Base-by-base conservation (phyloP, 1,139 yeast species). In the Starmera stellimalicola region DNA sequence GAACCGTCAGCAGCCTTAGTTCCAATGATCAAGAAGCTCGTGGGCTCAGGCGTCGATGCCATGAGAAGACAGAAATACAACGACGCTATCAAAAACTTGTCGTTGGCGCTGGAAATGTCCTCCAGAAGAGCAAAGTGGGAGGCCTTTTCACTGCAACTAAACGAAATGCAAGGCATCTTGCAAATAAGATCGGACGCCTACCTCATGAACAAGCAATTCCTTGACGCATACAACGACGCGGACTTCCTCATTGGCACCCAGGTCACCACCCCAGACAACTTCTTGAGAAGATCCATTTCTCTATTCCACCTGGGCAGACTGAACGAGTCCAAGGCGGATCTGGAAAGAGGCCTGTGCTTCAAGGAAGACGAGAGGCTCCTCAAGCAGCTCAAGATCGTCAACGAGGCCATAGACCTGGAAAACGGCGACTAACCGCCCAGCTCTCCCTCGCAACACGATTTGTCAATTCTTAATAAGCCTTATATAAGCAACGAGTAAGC, bases 151-250 rank as follows among this genome's bases (percentile, higher is more conserved):
- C 70, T 78, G 28, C 80, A 88, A 26, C 59, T 87, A 36, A 88
- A 81, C 49, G 97, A 91, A 54, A 60, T 83, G 36, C 69, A 78
- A 32, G 66, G 73, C 48, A 70, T 85, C 51, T 59, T 88, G 37
- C 79, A 77, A 63, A 80, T 85, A 36, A 70, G 96, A 43, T 77
- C 94, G 16, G 97, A 88, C 50, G 83, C 94, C 0, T 72, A 79
- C 48, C 65, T 87, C 53, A 70, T 79, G 48, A 63, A 70, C 37
- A 68, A 73, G 34, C 63, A 74, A 38, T 82, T 73, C 62, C 58
- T 80, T 30, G 78, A 77, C 34, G 97, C 95, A 0, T 73, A 65
- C 51, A 79, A 80, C 40, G 97, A 88, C 52, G 77, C 93, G 2
- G 91, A 85, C 41, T 60, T 88, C 60, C 65, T 88, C 44, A 61